phyloP scores from a whole-genome alignment of 208 protist genomes.

The Leishmania arabica region DNA sequence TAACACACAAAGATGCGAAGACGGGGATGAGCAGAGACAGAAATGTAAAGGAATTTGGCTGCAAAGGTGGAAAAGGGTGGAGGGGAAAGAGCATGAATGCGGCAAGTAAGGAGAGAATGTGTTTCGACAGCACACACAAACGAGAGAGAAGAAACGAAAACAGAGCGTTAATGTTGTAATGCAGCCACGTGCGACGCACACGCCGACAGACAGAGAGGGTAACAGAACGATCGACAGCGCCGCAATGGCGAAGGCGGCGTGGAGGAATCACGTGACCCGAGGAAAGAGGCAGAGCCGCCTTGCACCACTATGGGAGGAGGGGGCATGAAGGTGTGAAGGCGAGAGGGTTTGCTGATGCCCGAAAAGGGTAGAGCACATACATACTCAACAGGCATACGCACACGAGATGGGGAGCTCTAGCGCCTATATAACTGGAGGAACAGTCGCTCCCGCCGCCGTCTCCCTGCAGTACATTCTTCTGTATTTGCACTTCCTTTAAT shows the following conservation, averaged over 20 bases:
- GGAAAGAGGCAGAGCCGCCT: background rate
- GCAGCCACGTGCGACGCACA: background rate
- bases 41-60: conserved; percentile 7
- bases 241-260: background rate
- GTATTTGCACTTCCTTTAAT: too few species aligned
- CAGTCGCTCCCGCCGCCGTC: background rate
- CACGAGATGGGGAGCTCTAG: background rate
- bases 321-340: background rate
- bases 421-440: too few species aligned
- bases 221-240: background rate
- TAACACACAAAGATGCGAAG: conserved; percentile 18
- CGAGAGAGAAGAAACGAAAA: background rate
- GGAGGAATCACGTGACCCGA: background rate
- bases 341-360: background rate
- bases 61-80: background rate
- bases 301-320: background rate
- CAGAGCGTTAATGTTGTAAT: background rate
- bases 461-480: background rate
- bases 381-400: background rate
- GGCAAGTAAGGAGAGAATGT: background rate
- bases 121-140: background rate
- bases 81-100: background rate
- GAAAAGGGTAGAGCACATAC: background rate
- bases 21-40: conserved; percentile 11
- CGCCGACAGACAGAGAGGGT: background rate